Evolutionary conservation across 352 stramenopile species (phyloP), one percentile per base, ranked within the genome.

Genomic region (Phytopythium mirpurense): DNA sequence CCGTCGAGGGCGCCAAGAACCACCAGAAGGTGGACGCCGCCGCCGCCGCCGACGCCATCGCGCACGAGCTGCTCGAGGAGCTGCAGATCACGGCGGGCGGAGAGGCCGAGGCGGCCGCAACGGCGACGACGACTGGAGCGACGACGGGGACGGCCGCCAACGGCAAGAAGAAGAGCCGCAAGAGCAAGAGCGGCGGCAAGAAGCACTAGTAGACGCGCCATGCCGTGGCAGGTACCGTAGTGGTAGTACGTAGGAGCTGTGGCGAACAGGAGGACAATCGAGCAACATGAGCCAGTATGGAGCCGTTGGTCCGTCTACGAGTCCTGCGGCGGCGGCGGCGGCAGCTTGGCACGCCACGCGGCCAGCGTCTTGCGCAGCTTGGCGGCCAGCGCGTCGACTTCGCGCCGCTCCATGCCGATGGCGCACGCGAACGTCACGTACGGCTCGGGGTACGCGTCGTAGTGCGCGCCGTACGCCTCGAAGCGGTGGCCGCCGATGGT

Each of bases 351-450:
- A 29, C 78, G 62, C 74, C 91, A 97, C 56, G 98, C 88, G 29
- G 65, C 68, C 41, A 98, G 88, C 36, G 85, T 90, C 40, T 96
- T 97, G 54, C 96, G 87, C 34, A 99, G 68, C 50, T 97, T 88
- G 38, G 71, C 59, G 46, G 96, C 70, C 51, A 99, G 96, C 51
- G 93, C 65, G 34, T 97, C 87, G 45, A 99, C 77, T 63, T 99
- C 97, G 23, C 67, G 54, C 26, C 74, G 63, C 18, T 72, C 82
- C 68, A 99, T 93, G 47, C 97, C 97, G 51, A 99, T 87, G 2
- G 96, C 95, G 67, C 93, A 98, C 4, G 97, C 97, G 37, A 97
- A 94, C 10, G 97, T 99, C 51, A 99, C 75, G 68, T 99, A 99
- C 10, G 90, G 73, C 26, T 85, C 61, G 0, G 83, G 86, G 57